Evolutionary conservation across 2,329 filamentous ascomycete genomes (phyloP).

Genomic region (Cordyceps cicadae): DNA sequence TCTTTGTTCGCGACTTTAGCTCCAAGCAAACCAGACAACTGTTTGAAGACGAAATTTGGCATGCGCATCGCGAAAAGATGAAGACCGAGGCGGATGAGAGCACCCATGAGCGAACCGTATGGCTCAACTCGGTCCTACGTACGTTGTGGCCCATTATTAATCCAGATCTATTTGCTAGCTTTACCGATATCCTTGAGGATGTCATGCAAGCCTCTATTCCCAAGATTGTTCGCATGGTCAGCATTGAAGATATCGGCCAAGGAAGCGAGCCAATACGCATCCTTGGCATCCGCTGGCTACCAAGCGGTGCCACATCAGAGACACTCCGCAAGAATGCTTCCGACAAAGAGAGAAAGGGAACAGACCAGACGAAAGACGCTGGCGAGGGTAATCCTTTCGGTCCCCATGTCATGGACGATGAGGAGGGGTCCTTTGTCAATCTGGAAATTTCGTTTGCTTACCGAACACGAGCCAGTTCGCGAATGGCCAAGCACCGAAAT

Average conservation of each 20-base stretch:
- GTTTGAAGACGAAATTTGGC: constrained; percentile 64
- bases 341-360: constrained; percentile 25
- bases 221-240: constrained; percentile 62
- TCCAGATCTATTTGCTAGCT: constrained; percentile 61
- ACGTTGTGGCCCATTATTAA: constrained; percentile 69
- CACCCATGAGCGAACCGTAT: constrained; percentile 57
- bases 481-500: constrained; percentile 60
- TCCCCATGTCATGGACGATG: constrained; percentile 59
- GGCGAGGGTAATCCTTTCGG: constrained; percentile 28
- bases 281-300: constrained; percentile 63
- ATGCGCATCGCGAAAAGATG: constrained; percentile 49
- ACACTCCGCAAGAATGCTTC: constrained; percentile 27
- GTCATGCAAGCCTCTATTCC: constrained; percentile 73
- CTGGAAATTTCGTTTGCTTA: constrained; percentile 70
- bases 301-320: constrained; percentile 56
- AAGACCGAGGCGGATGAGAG: constrained; percentile 32
- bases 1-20: constrained; percentile 50
- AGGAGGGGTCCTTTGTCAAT: constrained; percentile 72
- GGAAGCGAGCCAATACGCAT: constrained; percentile 64
- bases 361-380: constrained; percentile 8
- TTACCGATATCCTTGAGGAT: constrained; percentile 66
- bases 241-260: constrained; percentile 67
- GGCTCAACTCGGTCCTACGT: constrained; percentile 61
- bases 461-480: constrained; percentile 51
- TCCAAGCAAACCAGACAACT: constrained; percentile 52